Evolutionary conservation across 148 eudicot genomes (phyloP).

Genomic region (Chenopodium quinoa): DNA sequence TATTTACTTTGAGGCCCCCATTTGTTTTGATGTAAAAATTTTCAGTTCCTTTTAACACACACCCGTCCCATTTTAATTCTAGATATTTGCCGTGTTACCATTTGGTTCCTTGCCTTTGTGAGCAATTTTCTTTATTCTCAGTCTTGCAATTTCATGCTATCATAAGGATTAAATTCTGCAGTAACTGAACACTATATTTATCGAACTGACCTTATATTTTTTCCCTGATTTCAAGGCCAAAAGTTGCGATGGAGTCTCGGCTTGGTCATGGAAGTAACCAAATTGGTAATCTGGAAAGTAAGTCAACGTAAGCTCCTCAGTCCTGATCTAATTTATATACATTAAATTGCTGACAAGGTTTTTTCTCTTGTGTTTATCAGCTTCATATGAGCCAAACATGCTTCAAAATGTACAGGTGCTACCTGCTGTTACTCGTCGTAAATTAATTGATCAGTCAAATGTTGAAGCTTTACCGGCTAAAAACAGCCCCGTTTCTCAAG

Average conservation of each 20-base stretch:
- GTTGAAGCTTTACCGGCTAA: constrained; percentile 54
- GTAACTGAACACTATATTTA: neutral
- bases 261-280: constrained; percentile 25
- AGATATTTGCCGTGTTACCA: neutral
- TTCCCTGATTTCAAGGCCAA: constrained; percentile 44
- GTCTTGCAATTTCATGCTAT: neutral
- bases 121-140: neutral
- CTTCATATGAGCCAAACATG: constrained; percentile 32
- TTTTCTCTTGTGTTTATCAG: constrained; percentile 26
- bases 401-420: constrained; percentile 28
- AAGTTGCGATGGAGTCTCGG: constrained; percentile 24
- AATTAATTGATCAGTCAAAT: constrained; percentile 64
- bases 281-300: constrained; percentile 46
- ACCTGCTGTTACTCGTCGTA: constrained; percentile 43
- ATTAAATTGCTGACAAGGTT: neutral
- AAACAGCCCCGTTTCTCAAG: constrained; percentile 25
- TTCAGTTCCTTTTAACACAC: neutral
- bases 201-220: constrained; percentile 7
- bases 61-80: neutral
- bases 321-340: neutral
- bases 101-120: neutral
- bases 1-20: neutral
- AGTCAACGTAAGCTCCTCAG: constrained; percentile 20
- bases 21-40: too few relatives aligned
- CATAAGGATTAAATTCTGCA: neutral